Base-by-base conservation (phyloP, 2,329 filamentous ascomycete genomes). In the Rachicladosporium sp. region DNA sequence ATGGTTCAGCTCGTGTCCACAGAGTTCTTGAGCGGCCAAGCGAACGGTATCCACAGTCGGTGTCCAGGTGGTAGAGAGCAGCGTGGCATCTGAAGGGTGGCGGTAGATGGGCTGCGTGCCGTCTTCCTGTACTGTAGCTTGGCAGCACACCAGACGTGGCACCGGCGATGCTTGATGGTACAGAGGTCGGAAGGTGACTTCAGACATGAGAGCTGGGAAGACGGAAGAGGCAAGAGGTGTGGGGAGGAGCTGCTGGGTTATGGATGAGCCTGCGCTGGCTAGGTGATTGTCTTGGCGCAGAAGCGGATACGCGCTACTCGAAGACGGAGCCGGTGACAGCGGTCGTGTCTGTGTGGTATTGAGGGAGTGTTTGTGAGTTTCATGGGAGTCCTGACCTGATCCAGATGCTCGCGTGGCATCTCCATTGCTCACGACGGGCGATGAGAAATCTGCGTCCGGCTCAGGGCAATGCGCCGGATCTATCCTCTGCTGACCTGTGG, bases 161-260 rank as follows among this genome's bases (percentile, higher is more conserved):
- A 96, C 91, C 51, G 91, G 82, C 19, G 91, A 88, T 29, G 85
- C 84, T 48, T 89, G 81, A 51, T 96, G 91, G 33, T 80, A 80
- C 91, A 98, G 96, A 47, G 75, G 81, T 55, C 89, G 80, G 87
- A 89, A 98, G 48, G 72, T 67, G 1, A 95, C 78, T 57, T 96
- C 88, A 10, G 73, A 64, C 38, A 76, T 76, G 10, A 94, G 66
- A 31, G 70, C 71, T 12, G 78, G 69, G 56, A 94, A 95, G 4
- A 81, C 71, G 10, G 69, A 66, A 1, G 73, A 63, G 4, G 69
- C 67, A 1, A 49, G 38, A 15, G 49, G 43, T n/a, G 45, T 33
- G 9, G 82, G 69, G 2, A 95, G 70, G 27, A 94, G 63, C 46
- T 87, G 66, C 45, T 78, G 68, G 30, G 87, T 68, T 31, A 96